Evolutionary conservation across 1,284 basidiomycete species (phyloP), one percentile per base, ranked within the genome.

Genomic region (Ganoderma resinaceum): DNA sequence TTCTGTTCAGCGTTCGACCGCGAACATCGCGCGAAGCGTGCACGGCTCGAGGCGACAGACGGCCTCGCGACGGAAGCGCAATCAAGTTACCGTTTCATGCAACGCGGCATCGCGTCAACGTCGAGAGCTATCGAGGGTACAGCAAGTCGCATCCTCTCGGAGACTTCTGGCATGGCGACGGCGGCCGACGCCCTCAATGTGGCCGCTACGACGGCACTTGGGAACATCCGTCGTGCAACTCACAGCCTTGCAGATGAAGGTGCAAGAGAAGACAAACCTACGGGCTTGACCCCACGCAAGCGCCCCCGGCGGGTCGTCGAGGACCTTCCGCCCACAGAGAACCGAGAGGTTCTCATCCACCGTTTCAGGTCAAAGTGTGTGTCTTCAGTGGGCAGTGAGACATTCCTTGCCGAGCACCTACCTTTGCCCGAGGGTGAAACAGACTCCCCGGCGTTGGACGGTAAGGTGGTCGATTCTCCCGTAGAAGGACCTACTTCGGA

Each of bases 271-370:
- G 92, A 93, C 73, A 77, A 80, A 37, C 80, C 90, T 2, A 92
- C 89, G 12, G 93, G 92, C 11, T 80, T 80, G 65, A 95, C 93
- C 4, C 93, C 93, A 33, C 86, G 86, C 55, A 94, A 93, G 81
- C 88, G 90, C 49, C 79, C 79, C 42, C 91, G 90, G 87, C 80
- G 89, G 68, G 91, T 89, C 71, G 81, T 84, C 6, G 90, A 92
- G 69, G 80, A 87, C 63, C 94, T 93, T 91, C 84, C 89, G 58
- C 79, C 91, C 65, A 93, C 92, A 9, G 82, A 86, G 70, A 84
- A 79, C 69, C 86, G 93, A 37, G 87, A 90, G 6, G 80, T 82
- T 3, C 78, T 93, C 29, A 72, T 94, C 58, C 81, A 83, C 60
- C 80, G 82, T 38, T 87, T 87, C 85, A 83, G 81, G 73, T 78